Base-by-base conservation (phyloP, 768 basidiomycete species). In the Mycena leptocephala region DNA sequence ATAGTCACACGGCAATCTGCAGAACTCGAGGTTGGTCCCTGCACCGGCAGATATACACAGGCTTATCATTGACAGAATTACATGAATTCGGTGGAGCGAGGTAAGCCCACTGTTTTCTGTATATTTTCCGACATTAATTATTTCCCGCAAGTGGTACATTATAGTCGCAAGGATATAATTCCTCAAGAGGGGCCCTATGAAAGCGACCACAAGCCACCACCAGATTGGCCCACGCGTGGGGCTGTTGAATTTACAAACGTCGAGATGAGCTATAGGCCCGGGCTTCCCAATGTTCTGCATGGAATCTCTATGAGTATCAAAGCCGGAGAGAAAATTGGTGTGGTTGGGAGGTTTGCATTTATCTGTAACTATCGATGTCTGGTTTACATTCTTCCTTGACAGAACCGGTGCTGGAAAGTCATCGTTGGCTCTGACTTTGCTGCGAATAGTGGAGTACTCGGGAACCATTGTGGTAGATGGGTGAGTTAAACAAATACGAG, bases 311-410 rank as follows among this genome's bases (percentile, higher is more conserved):
- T 95, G 78, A 84, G 84, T n/a, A 89, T 96, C 56, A 83, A 86
- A 2, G 90, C 90, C 0, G 92, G 93, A 0, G 94, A 96, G 84
- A 95, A 95, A 86, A 92, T 96, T 69, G 95, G 94, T 18, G 90
- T 96, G 43, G 94, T 96, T 11, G 94, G 94, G 63, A 81, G 92
- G 72, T 59, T 28, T 20, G 48, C 20, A 37, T 70, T 68, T 24
- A 13, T 41, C 67, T 1, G 64, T n/a, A 26, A 28, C 18, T 41
- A 30, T 22, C 11, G 20, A 53, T 82, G 8, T 13, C 26, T 46
- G 33, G 58, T 48, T 66, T 43, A 73, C 6, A 26, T 83, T 68
- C 90, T 89, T 2, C 28, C 13, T 43, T 24, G 58, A 58, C 66
- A 83, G 87, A 76, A 88, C 87, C 48, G 93, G 92, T 2, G 91